Percentiles rank a stretch among this genome's conserved stretches.
These are phyloP conservation scores for Sesbania bispinosa DNA, from an alignment of 306 rosid genomes.

Conservation along the genomic window DNA sequence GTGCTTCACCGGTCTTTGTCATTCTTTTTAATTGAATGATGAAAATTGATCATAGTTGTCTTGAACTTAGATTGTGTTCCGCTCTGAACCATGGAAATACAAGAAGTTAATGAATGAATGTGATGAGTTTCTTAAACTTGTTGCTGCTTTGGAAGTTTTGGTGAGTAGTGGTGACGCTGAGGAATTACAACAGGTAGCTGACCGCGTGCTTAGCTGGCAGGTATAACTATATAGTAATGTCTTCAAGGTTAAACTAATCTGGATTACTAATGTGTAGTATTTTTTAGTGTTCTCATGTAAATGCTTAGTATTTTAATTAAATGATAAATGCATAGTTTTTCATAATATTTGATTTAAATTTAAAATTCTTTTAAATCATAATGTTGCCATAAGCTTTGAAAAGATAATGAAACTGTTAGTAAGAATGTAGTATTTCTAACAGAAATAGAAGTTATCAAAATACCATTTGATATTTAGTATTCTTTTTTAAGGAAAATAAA, in stretches of 20 bases:
- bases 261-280: not conserved
- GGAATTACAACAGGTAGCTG: slow-evolving; percentile 43
- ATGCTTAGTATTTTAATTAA: slow-evolving; percentile 2
- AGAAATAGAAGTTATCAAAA: no score
- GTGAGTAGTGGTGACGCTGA: slow-evolving; percentile 36
- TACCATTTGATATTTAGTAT: no score
- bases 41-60: slow-evolving; percentile 5
- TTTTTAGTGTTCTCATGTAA: not conserved
- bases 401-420: not conserved
- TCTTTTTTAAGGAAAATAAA: no score
- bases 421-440: not conserved
- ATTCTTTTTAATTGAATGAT: not conserved
- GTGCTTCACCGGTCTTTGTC: not conserved
- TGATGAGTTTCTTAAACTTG: slow-evolving; percentile 51
- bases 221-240: slow-evolving; percentile 29
- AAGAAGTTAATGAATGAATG: slow-evolving; percentile 67
- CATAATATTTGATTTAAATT: not conserved
- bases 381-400: not conserved
- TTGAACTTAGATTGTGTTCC: slow-evolving; percentile 61
- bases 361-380: not conserved
- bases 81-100: slow-evolving; percentile 64
- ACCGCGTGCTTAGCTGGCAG: slow-evolving; percentile 66
- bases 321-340: not conserved
- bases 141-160: slow-evolving; percentile 39
- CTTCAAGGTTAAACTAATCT: not conserved